A percentile compares a stretch with the other conserved stretches of the same genome.
Conservation (phyloP, 345 rosid species). For the Nephelium lappaceum region DNA sequence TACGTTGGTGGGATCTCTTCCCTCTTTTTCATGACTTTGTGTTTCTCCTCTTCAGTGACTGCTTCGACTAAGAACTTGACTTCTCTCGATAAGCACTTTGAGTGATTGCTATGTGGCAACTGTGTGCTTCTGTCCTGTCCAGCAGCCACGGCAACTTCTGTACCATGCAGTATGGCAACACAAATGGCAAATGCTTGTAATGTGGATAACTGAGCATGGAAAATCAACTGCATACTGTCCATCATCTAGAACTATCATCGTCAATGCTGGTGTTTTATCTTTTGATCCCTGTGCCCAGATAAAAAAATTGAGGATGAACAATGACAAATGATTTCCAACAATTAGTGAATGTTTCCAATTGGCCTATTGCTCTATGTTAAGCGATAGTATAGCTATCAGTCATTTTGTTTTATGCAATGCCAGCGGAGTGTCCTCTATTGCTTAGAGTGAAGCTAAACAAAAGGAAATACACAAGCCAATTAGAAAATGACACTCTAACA, state of each 20-base stretch:
- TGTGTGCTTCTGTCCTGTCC: conserved; percentile 35
- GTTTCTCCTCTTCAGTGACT: conserved; percentile 59
- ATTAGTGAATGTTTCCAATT: conserved; percentile 10
- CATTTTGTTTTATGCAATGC: background rate
- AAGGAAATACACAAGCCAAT: background rate
- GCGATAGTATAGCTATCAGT: background rate
- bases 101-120: conserved; percentile 51
- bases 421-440: background rate
- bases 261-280: conserved; percentile 71
- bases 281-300: conserved; percentile 59
- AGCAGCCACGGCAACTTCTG: conserved; percentile 34
- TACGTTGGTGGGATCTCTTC: conserved; percentile 60
- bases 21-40: conserved; percentile 39
- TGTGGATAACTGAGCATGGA: conserved; percentile 82
- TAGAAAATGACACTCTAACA: background rate
- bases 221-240: conserved; percentile 81
- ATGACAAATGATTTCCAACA: background rate
- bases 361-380: background rate
- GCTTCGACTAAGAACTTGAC: conserved; percentile 62
- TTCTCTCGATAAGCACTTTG: conserved; percentile 68
- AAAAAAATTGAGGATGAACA: conserved; percentile 3
- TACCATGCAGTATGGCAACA: conserved; percentile 68
- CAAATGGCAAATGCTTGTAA: conserved; percentile 94
- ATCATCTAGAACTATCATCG: conserved; percentile 53
- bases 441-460: too few relatives aligned